Evolutionary conservation across 1,139 yeast genomes (phyloP), one percentile per base, ranked within the genome.

Genomic region (Suzukiozyma palmioleophila): DNA sequence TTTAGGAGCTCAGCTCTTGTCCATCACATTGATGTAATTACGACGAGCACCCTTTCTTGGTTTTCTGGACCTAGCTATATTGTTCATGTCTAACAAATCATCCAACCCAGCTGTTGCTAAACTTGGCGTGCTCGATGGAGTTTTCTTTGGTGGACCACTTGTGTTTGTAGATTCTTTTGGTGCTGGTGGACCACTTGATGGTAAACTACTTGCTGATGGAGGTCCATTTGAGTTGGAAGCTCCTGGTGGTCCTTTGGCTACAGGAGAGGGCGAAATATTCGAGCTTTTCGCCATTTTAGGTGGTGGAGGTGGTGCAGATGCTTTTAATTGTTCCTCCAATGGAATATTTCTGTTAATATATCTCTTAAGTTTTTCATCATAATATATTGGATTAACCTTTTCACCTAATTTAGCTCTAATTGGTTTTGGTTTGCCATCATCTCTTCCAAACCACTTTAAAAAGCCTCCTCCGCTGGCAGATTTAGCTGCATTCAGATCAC

Each of bases 331-430:
- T 37, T 88, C 96, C 46, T 80, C 81, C 34, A 85, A 76, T 1
- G 86, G 79, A 13, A 75, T 77, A 44, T 80, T 79, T 44, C 78
- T 79, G 54, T 87, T 83, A 39, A 92, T 79, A 96, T 97, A 92
- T 54, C 96, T 75, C 56, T 84, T 83, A 54, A 86, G 75, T 44
- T 84, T 79, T 52, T 87, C 94, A 62, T 90, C 96, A 57, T 80
- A 94, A 51, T 78, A 78, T 53, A 92, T 84, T 29, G 77, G 69
- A 54, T 73, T 84, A n/a, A 37, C 43, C 47, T 80, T 77, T 42
- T 85, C 89, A 8, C 98, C 98, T 46, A 92, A 66, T 52, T 92
- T 89, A 26, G 97, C 97, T 50, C 79, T 77, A 43, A 81, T 73
- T 1, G 94, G 86, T 55, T 84, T 86, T 32, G 85, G 84, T 42